Evolutionary conservation across 495 filamentous ascomycete species (phyloP).

Genomic region (Endocarpon pusillum): DNA sequence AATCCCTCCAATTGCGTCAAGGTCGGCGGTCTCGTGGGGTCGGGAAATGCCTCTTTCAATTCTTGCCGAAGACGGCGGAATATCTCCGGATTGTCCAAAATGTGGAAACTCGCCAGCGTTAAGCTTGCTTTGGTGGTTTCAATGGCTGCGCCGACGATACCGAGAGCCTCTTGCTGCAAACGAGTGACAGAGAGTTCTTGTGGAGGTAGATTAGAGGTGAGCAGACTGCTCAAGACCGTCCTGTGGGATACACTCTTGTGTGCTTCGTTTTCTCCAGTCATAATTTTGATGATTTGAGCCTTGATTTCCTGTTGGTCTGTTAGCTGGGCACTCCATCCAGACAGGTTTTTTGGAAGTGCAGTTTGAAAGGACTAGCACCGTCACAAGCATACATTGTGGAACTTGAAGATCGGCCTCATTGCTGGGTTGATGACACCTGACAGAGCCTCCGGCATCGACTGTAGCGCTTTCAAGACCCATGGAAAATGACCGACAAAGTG

Average conservation of each 20-base stretch:
- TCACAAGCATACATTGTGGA: too few species aligned
- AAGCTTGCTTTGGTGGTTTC: constrained; percentile 7
- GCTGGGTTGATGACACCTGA: constrained; percentile 4
- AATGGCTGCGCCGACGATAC: constrained; percentile 14
- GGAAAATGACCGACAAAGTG: background rate
- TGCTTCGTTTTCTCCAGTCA: background rate
- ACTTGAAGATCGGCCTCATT: constrained; percentile 11
- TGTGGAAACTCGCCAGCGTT: constrained; percentile 6
- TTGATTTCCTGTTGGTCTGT: too few species aligned
- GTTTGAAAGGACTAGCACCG: too few species aligned
- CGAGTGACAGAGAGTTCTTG: constrained; percentile 16
- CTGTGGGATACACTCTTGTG: constrained; percentile 7
- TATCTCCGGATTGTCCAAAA: constrained; percentile 6
- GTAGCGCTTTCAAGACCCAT: constrained; percentile 9
- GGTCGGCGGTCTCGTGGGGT: constrained; percentile 3
- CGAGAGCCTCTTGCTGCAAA: constrained; percentile 22
- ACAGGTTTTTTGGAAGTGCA: too few species aligned
- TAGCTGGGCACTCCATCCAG: too few species aligned
- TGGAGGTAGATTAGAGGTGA: constrained; percentile 13
- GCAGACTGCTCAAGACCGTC: constrained; percentile 23
- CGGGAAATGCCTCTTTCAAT: constrained; percentile 12
- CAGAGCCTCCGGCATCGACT: constrained; percentile 7
- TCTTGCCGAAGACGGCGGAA: constrained; percentile 5
- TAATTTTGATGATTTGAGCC: too few species aligned
- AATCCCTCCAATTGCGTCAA: constrained; percentile 6